Evolutionary conservation across 768 basidiomycete genomes (phyloP), one percentile per base, ranked within the genome.

Genomic region (Suillus lakei): DNA sequence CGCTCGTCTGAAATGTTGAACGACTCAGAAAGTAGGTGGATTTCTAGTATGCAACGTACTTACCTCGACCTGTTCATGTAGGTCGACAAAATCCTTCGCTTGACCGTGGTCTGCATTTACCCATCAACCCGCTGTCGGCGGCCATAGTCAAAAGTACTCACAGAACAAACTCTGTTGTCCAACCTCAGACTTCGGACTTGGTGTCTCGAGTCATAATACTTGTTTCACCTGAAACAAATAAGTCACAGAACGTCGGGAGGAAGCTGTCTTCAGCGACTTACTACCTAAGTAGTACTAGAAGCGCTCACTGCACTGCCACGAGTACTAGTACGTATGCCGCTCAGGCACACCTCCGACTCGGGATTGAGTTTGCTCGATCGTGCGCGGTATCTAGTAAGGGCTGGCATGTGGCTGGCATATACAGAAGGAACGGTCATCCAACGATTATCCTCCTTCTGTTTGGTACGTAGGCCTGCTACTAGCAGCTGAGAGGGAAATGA

Each of bases 41-140:
- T 12, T 5, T 63, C 59, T 36, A 34, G 44, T 58, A 30, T 10
- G 32, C 26, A 18, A 50, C 23, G 34, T 53, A 39, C 76, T 16
- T 69, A 94, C 95, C 82, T 95, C 85, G 61, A 97, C 92, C 81
- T 97, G 93, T 67, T 93, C 89, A 78, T 96, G 93, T n/a, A 97
- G 86, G 56, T 95, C 92, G 28, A 93, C 82, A 71, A 91, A 96
- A 68, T 96, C 92, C 64, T 80, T 81, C 46, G 86, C 83, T 30
- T 78, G 81, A 62, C 73, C 72, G 50, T 71, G 69, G 63, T 80
- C 82, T 84, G 60, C 26, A 61, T 54, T 34, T 12, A 41, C 21
- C 41, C 18, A 7, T 59, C 39, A 59, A n/a, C 18, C 26, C 18
- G 18, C 26, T 28, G 28, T 28, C 39, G 13, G 26, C 23, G 23